phyloP scores from a whole-genome alignment of 2,329 filamentous ascomycete genomes.

The Podosphaera xanthii region DNA sequence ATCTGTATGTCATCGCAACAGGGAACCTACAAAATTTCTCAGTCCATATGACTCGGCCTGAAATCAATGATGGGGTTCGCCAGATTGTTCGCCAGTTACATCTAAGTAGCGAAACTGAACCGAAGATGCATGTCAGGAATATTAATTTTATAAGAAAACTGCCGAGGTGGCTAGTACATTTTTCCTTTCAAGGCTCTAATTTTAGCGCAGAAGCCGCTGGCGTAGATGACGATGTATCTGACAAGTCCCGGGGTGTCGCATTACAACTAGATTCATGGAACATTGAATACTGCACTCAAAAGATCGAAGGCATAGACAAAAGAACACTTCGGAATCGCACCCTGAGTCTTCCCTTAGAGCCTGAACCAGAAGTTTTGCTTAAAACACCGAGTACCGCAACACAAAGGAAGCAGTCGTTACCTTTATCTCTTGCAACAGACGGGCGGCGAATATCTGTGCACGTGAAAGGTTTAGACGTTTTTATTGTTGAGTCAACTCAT shows the following conservation, averaged over 20 bases:
- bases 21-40: constrained; percentile 72
- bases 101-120: constrained; percentile 42
- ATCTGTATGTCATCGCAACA: constrained; percentile 59
- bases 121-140: constrained; percentile 28
- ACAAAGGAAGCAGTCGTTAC: constrained; percentile 23
- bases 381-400: constrained; percentile 26
- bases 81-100: constrained; percentile 76
- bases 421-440: constrained; percentile 30
- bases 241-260: constrained; percentile 59
- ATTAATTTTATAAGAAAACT: constrained; percentile 54
- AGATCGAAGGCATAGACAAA: constrained; percentile 38
- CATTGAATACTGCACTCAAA: constrained; percentile 70
- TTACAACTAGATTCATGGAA: constrained; percentile 75
- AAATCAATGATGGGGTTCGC: constrained; percentile 78
- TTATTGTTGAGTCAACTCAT: constrained; percentile 72
- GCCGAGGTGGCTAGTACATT: constrained; percentile 65
- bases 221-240: constrained; percentile 61
- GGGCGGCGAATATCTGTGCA: constrained; percentile 65
- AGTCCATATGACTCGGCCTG: constrained; percentile 69
- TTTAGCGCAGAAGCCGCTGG: constrained; percentile 83
- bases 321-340: constrained; percentile 43
- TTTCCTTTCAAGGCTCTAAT: constrained; percentile 67
- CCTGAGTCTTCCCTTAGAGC: constrained; percentile 43
- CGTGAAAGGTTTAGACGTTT: constrained; percentile 64
- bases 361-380: constrained; percentile 39